phyloP scores from a whole-genome alignment of 73 alveolate genomes.

The Blepharisma stoltei region DNA sequence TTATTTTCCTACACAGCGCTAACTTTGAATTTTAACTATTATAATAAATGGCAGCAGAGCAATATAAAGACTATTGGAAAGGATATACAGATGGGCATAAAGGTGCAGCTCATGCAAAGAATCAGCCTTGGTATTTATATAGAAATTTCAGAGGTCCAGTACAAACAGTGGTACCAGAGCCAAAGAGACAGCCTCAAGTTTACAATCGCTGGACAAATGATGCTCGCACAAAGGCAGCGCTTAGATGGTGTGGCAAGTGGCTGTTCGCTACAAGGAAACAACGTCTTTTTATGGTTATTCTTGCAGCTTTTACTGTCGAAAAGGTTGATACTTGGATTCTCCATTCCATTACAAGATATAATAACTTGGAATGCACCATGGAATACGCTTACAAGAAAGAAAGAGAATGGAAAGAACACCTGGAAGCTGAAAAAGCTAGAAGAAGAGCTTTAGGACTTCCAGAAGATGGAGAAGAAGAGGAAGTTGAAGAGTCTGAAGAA shows the following conservation, averaged over 20 bases:
- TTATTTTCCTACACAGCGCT: no score
- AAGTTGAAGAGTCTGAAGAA: not conserved
- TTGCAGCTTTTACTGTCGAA: not conserved
- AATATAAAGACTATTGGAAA: not conserved
- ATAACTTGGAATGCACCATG: slow-evolving; percentile 22
- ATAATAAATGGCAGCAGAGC: not conserved
- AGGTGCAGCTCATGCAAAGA: slow-evolving; percentile 10
- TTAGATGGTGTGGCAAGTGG: not conserved
- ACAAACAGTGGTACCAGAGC: not conserved
- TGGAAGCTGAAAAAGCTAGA: slow-evolving; percentile 24
- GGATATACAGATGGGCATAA: not conserved
- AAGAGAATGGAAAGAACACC: not conserved
- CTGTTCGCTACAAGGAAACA: not conserved
- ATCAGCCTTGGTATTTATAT: slow-evolving; percentile 11
- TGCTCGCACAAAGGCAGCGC: not conserved
- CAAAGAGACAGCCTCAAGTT: not conserved
- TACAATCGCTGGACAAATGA: slow-evolving; percentile 14
- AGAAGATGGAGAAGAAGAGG: slow-evolving; percentile 19
- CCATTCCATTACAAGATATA: not conserved
- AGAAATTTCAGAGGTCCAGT: slow-evolving; percentile 15
- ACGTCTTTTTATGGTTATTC: not conserved
- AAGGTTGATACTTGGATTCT: not conserved
- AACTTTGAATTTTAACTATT: not conserved
- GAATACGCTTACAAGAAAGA: slow-evolving; percentile 18
- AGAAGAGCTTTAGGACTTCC: slow-evolving; percentile 22